A percentile compares a stretch with the other conserved stretches of the same genome.
phyloP scores from a whole-genome alignment of 1,284 basidiomycete species.

The Mycosarcoma mackinlayi region DNA sequence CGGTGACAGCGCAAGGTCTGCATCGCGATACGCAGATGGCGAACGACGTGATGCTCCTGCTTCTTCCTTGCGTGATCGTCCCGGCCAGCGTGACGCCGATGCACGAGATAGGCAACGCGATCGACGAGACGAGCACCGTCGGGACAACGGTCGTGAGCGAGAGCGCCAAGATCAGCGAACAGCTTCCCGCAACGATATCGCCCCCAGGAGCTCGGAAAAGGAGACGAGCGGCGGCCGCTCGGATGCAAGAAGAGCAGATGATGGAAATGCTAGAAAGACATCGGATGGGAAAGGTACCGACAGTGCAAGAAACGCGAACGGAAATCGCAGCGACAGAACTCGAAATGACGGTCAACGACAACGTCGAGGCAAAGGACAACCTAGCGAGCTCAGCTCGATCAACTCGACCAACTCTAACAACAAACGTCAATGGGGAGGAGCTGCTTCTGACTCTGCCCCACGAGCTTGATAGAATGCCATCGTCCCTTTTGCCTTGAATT shows the following conservation, averaged over 20 bases:
- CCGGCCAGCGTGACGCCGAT: conserved; percentile 16
- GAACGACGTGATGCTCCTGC: conserved; percentile 14
- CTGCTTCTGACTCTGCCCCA: not conserved
- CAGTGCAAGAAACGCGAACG: conserved; percentile 11
- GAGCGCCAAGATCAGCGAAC: conserved; percentile 8
- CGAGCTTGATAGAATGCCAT: conserved; percentile 4
- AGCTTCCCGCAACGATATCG: conserved; percentile 5
- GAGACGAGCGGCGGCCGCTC: not conserved
- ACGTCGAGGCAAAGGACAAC: conserved; percentile 22
- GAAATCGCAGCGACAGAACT: conserved; percentile 10
- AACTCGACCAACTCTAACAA: conserved; percentile 40
- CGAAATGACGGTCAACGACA: conserved; percentile 14
- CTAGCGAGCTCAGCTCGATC: conserved; percentile 35
- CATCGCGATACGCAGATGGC: conserved; percentile 10
- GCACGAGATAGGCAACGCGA: conserved; percentile 9
- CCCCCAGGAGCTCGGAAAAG: conserved; percentile 8
- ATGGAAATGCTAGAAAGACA: not conserved
- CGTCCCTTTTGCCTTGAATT: too few species aligned
- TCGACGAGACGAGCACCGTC: conserved; percentile 16
- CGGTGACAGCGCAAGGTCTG: conserved; percentile 12
- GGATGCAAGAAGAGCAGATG: not conserved
- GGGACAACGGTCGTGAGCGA: conserved; percentile 16
- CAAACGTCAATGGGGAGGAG: conserved; percentile 36
- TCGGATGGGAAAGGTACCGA: conserved; percentile 1
- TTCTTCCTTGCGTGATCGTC: conserved; percentile 10